Evolutionary conservation across 352 stramenopile genomes (phyloP), one percentile per base, ranked within the genome.

Genomic region (Phytopythium ostracodes): DNA sequence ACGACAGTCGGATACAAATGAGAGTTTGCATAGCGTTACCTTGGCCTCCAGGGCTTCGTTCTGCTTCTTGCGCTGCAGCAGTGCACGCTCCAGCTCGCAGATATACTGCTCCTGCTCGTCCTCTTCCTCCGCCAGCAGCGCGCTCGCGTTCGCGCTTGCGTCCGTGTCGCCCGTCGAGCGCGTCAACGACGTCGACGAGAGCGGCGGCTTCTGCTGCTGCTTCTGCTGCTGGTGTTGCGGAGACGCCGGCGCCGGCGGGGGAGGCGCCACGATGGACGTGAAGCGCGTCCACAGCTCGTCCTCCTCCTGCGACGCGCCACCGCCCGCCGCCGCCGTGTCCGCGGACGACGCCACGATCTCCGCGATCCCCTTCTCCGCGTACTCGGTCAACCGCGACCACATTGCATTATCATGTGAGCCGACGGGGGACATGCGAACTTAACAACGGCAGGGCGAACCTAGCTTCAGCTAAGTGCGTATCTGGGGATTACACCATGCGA

Each of bases 61-160:
- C 60, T 84, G 72, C 60, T 88, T 90, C 67, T 92, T 92, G 58
- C 79, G 73, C 55, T 91, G 83, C 59, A 92, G 59, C 35, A 92
- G 62, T 15, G 81, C 81, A 25, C 83, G 72, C 66, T 92, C 83
- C 47, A 92, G 68, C 56, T 91, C 83, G 56, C 65, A 85, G 40
- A 92, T 92, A 63, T 92, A 92, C 53, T 81, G 81, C 55, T 92
- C 83, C 64, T 92, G 79, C 47, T 89, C 79, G 63, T 91, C 70
- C 9, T 85, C 79, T 3, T 84, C 68, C 8, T 43, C 29, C 4
- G 47, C 47, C 47, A 38, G 25, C 17, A 54, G 47, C 47, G 47
- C 47, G 47, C 47, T 33, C 25, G 47, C 27, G 6, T 25, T 54
- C 47, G 47, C 47, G n/a, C n/a, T n/a, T n/a, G n/a, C n/a, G 24